phyloP scores from a whole-genome alignment of 768 basidiomycete species.

The Exsudoporus frostii region DNA sequence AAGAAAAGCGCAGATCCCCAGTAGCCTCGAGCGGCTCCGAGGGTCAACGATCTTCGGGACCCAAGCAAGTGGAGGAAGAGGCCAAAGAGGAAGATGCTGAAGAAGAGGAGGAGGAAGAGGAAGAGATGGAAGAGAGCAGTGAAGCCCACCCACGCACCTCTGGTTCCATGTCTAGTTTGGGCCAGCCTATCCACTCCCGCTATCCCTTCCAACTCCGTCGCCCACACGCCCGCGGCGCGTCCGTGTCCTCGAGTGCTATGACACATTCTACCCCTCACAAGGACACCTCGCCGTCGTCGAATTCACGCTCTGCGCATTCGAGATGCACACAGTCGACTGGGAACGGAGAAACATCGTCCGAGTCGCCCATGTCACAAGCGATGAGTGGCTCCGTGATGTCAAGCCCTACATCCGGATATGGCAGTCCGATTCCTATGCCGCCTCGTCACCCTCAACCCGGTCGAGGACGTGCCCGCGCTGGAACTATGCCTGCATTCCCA shows the following conservation, averaged over 20 bases:
- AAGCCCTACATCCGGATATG: constrained; percentile 35
- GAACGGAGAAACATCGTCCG: constrained; percentile 54
- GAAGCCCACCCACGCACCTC: constrained; percentile 65
- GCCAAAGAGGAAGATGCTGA: constrained; percentile 20
- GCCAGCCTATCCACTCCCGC: constrained; percentile 67
- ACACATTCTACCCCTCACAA: constrained; percentile 40
- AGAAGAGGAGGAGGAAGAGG: constrained; percentile 35
- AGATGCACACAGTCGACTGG: constrained; percentile 58
- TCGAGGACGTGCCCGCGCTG: constrained; percentile 37
- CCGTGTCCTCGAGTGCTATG: constrained; percentile 38
- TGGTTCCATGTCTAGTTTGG: constrained; percentile 82
- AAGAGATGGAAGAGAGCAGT: constrained; percentile 38
- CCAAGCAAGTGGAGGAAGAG: constrained; percentile 25
- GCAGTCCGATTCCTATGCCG: constrained; percentile 45
- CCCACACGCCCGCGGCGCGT: constrained; percentile 40
- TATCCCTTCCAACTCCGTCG: constrained; percentile 70
- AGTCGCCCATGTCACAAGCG: constrained; percentile 51
- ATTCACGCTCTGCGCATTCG: constrained; percentile 39
- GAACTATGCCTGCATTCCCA: constrained; percentile 37
- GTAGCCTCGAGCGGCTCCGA: constrained; percentile 25
- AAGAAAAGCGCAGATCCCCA: constrained; percentile 34
- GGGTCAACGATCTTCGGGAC: constrained; percentile 31
- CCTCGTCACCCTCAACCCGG: constrained; percentile 43
- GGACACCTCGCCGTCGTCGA: constrained; percentile 37
- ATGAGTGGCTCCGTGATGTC: constrained; percentile 35